phyloP scores from a whole-genome alignment of 75 land plant species.

The Picea sitchensis region DNA sequence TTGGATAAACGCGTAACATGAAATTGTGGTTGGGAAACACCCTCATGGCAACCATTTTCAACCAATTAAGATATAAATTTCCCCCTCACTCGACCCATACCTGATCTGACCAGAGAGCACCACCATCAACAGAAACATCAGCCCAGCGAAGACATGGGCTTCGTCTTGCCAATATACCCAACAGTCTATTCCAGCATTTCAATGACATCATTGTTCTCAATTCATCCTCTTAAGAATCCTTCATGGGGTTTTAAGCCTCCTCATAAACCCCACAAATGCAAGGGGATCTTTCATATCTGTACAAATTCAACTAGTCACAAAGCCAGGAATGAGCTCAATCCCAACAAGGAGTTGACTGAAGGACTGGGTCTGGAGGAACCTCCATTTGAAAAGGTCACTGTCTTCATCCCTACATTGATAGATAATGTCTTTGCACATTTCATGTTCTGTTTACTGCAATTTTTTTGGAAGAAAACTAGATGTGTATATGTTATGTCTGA shows the following conservation, averaged over 20 bases:
- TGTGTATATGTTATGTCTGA: too few relatives aligned
- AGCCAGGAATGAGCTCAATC: conserved; percentile 2
- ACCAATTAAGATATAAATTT: too few relatives aligned
- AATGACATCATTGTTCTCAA: background rate
- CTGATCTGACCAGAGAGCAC: too few relatives aligned
- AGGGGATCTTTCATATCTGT: background rate
- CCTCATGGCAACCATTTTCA: too few relatives aligned
- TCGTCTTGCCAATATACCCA: background rate
- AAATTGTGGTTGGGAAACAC: too few relatives aligned
- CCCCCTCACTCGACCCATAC: too few relatives aligned
- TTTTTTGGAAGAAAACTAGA: too few relatives aligned
- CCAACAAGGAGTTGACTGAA: background rate
- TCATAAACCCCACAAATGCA: background rate
- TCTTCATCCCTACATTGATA: background rate
- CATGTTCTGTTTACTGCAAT: too few relatives aligned
- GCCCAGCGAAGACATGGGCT: background rate
- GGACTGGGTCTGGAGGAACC: background rate
- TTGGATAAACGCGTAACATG: too few relatives aligned
- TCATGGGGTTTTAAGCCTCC: background rate
- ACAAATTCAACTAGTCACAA: background rate
- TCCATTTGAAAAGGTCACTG: background rate
- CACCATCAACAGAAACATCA: too few relatives aligned
- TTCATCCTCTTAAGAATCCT: background rate
- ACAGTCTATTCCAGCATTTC: background rate
- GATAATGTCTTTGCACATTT: background rate